Conservation (phyloP, 163 green algal species). For the Scenedesmus sp. region DNA sequence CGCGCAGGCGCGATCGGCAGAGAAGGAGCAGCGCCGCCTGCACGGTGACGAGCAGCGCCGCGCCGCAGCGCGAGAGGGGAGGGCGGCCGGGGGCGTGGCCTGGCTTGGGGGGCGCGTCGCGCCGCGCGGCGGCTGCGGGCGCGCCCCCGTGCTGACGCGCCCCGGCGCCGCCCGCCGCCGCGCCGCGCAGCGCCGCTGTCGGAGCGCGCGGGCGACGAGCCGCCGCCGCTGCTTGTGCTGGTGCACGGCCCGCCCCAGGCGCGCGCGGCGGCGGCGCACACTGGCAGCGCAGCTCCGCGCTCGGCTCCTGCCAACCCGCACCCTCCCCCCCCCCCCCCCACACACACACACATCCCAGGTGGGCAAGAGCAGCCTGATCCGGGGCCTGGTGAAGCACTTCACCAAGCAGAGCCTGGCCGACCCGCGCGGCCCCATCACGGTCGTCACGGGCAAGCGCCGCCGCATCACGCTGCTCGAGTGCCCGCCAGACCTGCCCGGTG, state of each 20-base stretch:
- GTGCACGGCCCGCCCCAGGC: slow-evolving; percentile 94
- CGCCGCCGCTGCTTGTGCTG: slow-evolving; percentile 92
- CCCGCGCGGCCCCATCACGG: slow-evolving; percentile 92
- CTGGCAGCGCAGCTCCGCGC: background rate
- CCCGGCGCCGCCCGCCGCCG: slow-evolving; percentile 19
- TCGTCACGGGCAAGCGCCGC: slow-evolving; percentile 93
- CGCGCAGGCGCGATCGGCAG: slow-evolving; percentile 70
- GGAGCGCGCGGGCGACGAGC: slow-evolving; percentile 81
- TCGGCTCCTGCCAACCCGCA: background rate
- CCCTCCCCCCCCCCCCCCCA: background rate
- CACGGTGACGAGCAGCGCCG: slow-evolving; percentile 69
- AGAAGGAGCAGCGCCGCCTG: slow-evolving; percentile 91
- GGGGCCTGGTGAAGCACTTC: slow-evolving; percentile 96
- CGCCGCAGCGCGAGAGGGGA: background rate
- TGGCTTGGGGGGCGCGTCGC: too few relatives aligned
- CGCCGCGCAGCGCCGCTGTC: slow-evolving; percentile 76
- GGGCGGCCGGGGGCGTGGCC: too few relatives aligned
- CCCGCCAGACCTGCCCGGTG: slow-evolving; percentile 80
- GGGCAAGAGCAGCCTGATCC: slow-evolving; percentile 96
- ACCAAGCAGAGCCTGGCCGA: slow-evolving; percentile 90
- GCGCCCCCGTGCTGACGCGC: too few relatives aligned
- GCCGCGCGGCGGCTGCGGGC: too few relatives aligned
- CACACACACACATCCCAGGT: slow-evolving; percentile 56
- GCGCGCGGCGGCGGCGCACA: background rate
- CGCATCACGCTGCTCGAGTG: slow-evolving; percentile 96